Evolutionary conservation across 1,284 basidiomycete species (phyloP), one percentile per base, ranked within the genome.

Genomic region (Sanghuangporus baumii): DNA sequence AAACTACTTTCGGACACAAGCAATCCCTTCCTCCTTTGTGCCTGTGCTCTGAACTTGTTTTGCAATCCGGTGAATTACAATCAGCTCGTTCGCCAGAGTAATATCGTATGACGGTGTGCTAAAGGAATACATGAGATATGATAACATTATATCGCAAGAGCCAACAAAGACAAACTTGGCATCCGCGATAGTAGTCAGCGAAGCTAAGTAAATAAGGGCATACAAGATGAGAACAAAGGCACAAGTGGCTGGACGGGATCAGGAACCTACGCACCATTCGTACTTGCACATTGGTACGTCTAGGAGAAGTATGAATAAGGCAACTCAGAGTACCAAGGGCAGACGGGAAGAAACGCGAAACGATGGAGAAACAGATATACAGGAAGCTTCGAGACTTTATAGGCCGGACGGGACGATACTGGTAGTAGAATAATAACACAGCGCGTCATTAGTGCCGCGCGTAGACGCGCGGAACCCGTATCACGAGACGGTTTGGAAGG

Each of bases 71-170:
- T 2, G 77, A 79, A 57, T 72, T 71, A 68, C 85, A 87, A 69
- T 87, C 85, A n/a, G 69, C 67, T 9, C 76, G 75, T 62, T 81
- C 76, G 26, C 85, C 85, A 23, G 85, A 84, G 69, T 78, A 84
- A 70, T 85, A 86, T 38, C 82, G 78, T 47, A 80, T 80, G 66
- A 86, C 83, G 72, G 85, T 87, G 69, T 86, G 84, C 84, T 86
- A 69, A 3, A 20, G 34, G n/a, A 5, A 50, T 18, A 34, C n/a
- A 46, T 51, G 20, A 50, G 56, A 7, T 31, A 16, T 18, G 31
- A 11, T n/a, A 46, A 37, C 8, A 36, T 48, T n/a, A n/a, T n/a
- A 16, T 12, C 41, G 37, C 5, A 47, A 23, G 34, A 23, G 18
- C 12, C 12, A 16, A 23, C 57, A 46, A 46, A 18, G 43, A 46